Evolutionary conservation across 2,329 filamentous ascomycete genomes (phyloP).

Genomic region (Colletotrichum eremochloae): DNA sequence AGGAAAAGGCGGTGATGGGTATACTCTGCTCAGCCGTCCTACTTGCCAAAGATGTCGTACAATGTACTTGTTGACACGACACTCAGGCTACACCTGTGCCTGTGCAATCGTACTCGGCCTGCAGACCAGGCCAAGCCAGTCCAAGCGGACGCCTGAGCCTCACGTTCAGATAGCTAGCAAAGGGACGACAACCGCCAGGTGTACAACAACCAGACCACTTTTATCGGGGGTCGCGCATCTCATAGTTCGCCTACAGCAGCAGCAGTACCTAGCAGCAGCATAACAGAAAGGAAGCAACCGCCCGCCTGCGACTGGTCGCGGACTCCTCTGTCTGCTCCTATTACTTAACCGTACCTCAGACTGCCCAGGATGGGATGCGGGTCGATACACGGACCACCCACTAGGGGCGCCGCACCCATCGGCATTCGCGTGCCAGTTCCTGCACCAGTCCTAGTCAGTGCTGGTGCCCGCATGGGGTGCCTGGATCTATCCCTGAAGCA

Average conservation of each 20-base stretch:
- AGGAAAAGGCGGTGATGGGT: not conserved
- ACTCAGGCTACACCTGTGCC: slow-evolving; percentile 8
- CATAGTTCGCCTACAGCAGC: not conserved
- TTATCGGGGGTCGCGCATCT: slow-evolving; percentile 5
- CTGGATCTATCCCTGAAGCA: slow-evolving; percentile 42
- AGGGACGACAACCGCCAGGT: slow-evolving; percentile 7
- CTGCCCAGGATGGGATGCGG: not conserved
- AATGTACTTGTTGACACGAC: not conserved
- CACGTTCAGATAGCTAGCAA: slow-evolving; percentile 17
- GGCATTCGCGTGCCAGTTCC: slow-evolving; percentile 42
- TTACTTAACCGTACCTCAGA: not conserved
- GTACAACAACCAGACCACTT: slow-evolving; percentile 7
- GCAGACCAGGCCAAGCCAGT: slow-evolving; percentile 27
- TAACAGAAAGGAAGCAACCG: slow-evolving; percentile 17
- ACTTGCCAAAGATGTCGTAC: not conserved
- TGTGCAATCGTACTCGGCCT: slow-evolving; percentile 31
- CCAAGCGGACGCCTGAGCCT: slow-evolving; percentile 32
- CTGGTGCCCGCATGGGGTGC: slow-evolving; percentile 41
- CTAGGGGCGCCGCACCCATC: slow-evolving; percentile 40
- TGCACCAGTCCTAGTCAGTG: slow-evolving; percentile 42
- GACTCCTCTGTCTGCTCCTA: no score
- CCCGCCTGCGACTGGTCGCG: not conserved
- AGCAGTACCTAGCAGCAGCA: not conserved
- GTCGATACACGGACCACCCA: slow-evolving; percentile 39
- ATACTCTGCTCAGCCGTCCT: not conserved